phyloP scores from a whole-genome alignment of 2,329 filamentous ascomycete species.

The Bretziella fagacearum region DNA sequence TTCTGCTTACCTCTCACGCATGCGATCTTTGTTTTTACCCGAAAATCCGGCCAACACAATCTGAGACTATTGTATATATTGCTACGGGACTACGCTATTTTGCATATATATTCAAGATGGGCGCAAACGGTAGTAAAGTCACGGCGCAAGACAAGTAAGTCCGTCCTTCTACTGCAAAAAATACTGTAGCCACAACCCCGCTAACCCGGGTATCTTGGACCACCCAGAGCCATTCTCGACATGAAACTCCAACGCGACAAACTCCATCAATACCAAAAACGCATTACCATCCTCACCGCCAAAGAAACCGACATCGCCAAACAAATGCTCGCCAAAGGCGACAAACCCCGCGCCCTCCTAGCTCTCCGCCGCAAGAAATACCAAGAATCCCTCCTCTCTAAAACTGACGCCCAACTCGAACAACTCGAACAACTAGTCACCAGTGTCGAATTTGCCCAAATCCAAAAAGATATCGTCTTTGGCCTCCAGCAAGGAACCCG shows the following conservation, averaged over 20 bases:
- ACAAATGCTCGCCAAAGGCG: conserved; percentile 61
- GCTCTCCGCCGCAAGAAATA: conserved; percentile 92
- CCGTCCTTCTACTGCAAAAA: neutral
- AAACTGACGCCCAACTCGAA: conserved; percentile 86
- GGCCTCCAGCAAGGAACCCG: conserved; percentile 81
- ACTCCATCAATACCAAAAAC: conserved; percentile 87
- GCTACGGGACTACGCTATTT: neutral
- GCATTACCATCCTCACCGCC: conserved; percentile 69
- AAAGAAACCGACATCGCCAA: conserved; percentile 76
- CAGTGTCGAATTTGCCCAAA: conserved; percentile 86
- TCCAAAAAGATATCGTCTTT: conserved; percentile 91
- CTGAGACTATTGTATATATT: too few species aligned
- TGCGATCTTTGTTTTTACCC: too few species aligned
- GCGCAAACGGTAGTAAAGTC: conserved; percentile 38
- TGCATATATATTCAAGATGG: conserved; percentile 26
- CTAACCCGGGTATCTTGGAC: too few species aligned
- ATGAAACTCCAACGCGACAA: conserved; percentile 96
- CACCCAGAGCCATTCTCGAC: conserved; percentile 74
- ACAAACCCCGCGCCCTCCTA: conserved; percentile 67
- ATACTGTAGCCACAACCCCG: neutral
- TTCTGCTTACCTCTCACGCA: too few species aligned
- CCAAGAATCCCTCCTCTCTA: conserved; percentile 72
- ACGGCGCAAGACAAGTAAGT: conserved; percentile 70
- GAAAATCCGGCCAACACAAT: too few species aligned
- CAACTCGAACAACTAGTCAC: conserved; percentile 78